Evolutionary conservation across 345 rosid species (phyloP).

Genomic region (Pseudoturritis turrita): DNA sequence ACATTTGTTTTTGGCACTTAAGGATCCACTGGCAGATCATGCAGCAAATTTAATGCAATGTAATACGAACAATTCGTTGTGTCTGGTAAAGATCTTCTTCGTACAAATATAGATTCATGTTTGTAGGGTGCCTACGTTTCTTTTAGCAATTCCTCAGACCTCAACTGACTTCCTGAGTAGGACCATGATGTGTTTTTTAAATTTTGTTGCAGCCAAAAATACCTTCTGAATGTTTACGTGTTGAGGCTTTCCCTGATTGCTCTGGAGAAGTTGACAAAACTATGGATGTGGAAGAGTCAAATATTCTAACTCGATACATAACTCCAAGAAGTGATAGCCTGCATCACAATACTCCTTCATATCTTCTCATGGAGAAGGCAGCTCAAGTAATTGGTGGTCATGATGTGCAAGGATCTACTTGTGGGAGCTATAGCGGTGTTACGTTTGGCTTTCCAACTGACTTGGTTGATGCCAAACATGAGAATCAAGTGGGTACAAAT

Average conservation of each 20-base stretch:
- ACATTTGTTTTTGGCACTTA: slow-evolving; percentile 54
- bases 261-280: slow-evolving; percentile 39
- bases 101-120: neutral
- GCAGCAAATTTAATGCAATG: slow-evolving; percentile 36
- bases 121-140: slow-evolving; percentile 7
- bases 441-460: slow-evolving; percentile 24
- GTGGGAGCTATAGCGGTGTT: slow-evolving; percentile 36
- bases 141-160: neutral
- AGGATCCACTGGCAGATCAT: slow-evolving; percentile 49
- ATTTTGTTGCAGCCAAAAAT: slow-evolving; percentile 47
- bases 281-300: slow-evolving; percentile 32
- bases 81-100: slow-evolving; percentile 43
- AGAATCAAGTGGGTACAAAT: slow-evolving; percentile 36
- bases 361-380: slow-evolving; percentile 31
- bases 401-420: slow-evolving; percentile 34
- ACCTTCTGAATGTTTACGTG: slow-evolving; percentile 37
- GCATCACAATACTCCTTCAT: slow-evolving; percentile 28
- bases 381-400: slow-evolving; percentile 35
- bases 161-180: slow-evolving; percentile 2
- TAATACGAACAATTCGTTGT: slow-evolving; percentile 39
- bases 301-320: slow-evolving; percentile 30
- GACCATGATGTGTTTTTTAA: slow-evolving; percentile 13
- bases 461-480: slow-evolving; percentile 31
- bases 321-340: slow-evolving; percentile 29
- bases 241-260: slow-evolving; percentile 36